Evolutionary conservation across 2,329 filamentous ascomycete species (phyloP), one percentile per base, ranked within the genome.

Genomic region (Cladosporium sp.): DNA sequence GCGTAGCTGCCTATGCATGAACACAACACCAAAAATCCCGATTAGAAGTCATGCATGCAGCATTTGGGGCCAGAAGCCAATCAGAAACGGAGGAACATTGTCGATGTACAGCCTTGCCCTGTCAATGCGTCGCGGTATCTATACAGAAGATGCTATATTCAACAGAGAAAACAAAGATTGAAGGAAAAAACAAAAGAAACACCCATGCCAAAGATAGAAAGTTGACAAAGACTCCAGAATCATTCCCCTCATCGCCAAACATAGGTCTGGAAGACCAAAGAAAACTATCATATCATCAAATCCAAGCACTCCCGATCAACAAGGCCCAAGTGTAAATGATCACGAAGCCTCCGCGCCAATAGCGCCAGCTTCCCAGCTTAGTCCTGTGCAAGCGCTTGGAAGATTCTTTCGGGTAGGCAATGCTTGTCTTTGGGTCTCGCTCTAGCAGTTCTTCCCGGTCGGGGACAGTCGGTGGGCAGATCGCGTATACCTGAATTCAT

Each of bases 391-490:
- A 12, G 15, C 36, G 36, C 3, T 48, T 48, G 2, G 45, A 51
- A 1, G 45, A 48, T 2, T 48, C 36, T 18, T 40, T 48, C 7
- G 78, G 78, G 54, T 78, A 71, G 2, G 76, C 76, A n/a, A 79
- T 71, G 16, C 72, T 70, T 4, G 76, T 79, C 66, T 78, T 77
- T 27, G 71, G 64, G 58, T 84, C 80, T 8, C 79, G 71, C 4
- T 71, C 66, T 38, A 84, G 67, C 12, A 84, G 65, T 5, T 79
- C 72, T 60, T 82, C 76, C 13, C 81, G 73, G 27, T 80, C 76
- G 0, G 79, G 78, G 68, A 81, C 75, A 3, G 60, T 66, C 0
- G 82, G 82, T 0, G 82, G 82, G 55, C 77, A 77, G 48, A 84
- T 76, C 19, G 79, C 78, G 59, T 85, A 85, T 1, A 71, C 32